These are phyloP conservation scores for Xylariaceae sp. DNA, from an alignment of 2,329 filamentous ascomycete species.

Conservation along the genomic window DNA sequence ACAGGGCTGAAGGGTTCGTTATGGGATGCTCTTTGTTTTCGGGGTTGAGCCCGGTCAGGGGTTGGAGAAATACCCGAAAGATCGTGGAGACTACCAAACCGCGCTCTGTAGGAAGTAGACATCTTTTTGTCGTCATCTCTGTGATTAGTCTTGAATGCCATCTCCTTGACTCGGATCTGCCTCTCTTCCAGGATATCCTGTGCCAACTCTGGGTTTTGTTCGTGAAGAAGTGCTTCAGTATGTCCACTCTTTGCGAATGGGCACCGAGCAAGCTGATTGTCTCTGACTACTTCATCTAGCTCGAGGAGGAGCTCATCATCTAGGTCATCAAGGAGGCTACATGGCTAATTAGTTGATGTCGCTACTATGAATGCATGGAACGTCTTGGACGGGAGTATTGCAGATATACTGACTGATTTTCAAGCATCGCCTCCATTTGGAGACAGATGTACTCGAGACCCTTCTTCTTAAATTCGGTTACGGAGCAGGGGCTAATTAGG, in stretches of 20 bases:
- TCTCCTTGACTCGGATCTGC: conserved; percentile 70
- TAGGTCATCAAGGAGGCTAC: conserved; percentile 70
- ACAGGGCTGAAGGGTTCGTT: conserved; percentile 64
- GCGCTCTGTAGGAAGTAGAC: conserved; percentile 58
- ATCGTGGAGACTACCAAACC: conserved; percentile 66
- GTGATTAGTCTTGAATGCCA: conserved; percentile 64
- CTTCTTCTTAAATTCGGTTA: conserved; percentile 82
- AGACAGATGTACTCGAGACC: conserved; percentile 88
- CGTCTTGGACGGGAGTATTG: not conserved
- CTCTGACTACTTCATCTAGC: conserved; percentile 74
- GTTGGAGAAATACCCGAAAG: conserved; percentile 39
- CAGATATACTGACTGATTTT: conserved; percentile 60
- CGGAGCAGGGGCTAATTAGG: conserved; percentile 77
- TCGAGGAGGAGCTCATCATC: conserved; percentile 80
- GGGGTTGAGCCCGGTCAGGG: conserved; percentile 42
- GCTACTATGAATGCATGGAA: not conserved
- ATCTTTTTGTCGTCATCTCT: conserved; percentile 64
- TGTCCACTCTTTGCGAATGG: conserved; percentile 76
- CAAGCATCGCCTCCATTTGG: conserved; percentile 87
- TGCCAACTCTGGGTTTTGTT: conserved; percentile 61
- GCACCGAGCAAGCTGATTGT: conserved; percentile 75
- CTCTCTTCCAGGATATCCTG: conserved; percentile 67
- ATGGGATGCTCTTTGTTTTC: conserved; percentile 43
- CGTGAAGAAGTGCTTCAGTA: conserved; percentile 63
- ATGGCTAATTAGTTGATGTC: conserved; percentile 30